A percentile compares a stretch with the other conserved stretches of the same genome.
These are phyloP conservation scores for Przewalskia tangutica DNA, from an alignment of 257 asterid genomes.

Conservation along the genomic window DNA sequence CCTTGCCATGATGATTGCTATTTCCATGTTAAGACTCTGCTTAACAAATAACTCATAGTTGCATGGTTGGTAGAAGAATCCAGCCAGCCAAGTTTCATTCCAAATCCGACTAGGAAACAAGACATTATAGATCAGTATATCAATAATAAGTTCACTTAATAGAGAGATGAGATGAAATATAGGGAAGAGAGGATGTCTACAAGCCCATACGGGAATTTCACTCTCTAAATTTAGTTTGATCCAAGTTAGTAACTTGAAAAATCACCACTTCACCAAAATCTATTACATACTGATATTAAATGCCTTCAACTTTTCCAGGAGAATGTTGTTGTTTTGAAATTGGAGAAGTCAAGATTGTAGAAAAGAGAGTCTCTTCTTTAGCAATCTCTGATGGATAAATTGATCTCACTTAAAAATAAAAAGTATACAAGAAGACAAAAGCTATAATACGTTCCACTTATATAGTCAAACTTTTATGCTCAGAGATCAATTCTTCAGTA, in stretches of 20 bases:
- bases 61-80: constrained; percentile 25
- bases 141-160: background rate
- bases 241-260: background rate
- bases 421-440: background rate
- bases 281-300: background rate
- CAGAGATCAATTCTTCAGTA: background rate
- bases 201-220: background rate
- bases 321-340: background rate
- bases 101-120: constrained; percentile 21
- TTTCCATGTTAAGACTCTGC: constrained; percentile 31
- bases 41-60: constrained; percentile 25
- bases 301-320: background rate
- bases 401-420: background rate
- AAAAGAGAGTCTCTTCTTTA: background rate
- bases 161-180: background rate
- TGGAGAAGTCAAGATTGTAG: background rate
- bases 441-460: background rate
- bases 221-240: background rate
- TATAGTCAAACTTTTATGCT: background rate
- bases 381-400: background rate
- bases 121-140: background rate
- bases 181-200: background rate
- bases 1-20: constrained; percentile 28
- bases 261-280: background rate
- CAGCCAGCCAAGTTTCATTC: constrained; percentile 15